Base-by-base conservation (phyloP, 73 alveolate genomes). In the Durusdinium trenchii region DNA sequence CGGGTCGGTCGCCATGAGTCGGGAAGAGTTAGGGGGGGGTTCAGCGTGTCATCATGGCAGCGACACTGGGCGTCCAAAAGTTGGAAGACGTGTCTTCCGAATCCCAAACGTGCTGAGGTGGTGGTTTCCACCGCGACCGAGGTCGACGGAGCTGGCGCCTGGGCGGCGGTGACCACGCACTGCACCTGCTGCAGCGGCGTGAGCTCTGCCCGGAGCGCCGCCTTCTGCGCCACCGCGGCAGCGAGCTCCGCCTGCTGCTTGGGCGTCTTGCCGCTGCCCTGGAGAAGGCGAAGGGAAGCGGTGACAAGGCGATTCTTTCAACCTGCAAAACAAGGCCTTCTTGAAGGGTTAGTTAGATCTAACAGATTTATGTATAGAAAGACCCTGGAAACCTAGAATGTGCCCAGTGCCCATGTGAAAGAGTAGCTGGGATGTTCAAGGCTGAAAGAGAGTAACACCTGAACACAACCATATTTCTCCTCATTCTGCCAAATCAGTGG, bases 111-210 rank as follows among this genome's bases (percentile, higher is more conserved):
- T 38, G 43, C 76, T 62, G 76, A 9, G 43, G 43, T 40, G 6
- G 32, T 20, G 16, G 18, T 62, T 62, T 42, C 86, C 57, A 9
- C 60, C 86, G 30, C 16, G 28, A 76, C 10, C 36, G 61, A 3
- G 61, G 51, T 42, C 40, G 20, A 6, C 32, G n/a, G n/a, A 47
- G 35, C 73, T 43, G 35, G 47, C 36, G 86, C 97, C 87, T 90
- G 97, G 43, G 97, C 97, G 32, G 97, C 97, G 40, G 9, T n/a
- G 54, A 90, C 97, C 73, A 90, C 97, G 75, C 97, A 90, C 73
- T 67, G 87, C 97, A 90, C 97, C 87, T 69, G 97, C 57, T 64
- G 86, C 75, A 40, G 36, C 6, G 87, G 87, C 45, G 52, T 46
- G 45, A 90, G 97, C 73, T 75, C 87, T 2, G 87, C 87, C 20